Evolutionary conservation across 306 rosid species (phyloP).

Genomic region (Vigna trinervia): DNA sequence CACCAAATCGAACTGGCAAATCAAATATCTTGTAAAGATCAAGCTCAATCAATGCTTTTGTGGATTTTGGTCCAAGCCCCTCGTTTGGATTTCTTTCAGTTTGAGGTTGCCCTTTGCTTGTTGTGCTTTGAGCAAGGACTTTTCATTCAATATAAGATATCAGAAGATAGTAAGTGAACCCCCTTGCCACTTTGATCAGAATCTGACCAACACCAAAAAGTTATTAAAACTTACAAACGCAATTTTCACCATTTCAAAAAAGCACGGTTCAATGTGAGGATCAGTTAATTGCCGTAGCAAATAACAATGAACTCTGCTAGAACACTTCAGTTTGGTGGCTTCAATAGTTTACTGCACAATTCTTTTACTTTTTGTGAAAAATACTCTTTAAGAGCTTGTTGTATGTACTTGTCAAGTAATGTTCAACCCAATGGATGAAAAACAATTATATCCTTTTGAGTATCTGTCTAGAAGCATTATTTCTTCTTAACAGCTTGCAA

Average conservation of each 20-base stretch:
- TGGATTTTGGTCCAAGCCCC: no score
- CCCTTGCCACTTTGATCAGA: background rate
- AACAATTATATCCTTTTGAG: background rate
- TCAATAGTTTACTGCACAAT: background rate
- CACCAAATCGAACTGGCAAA: conserved; percentile 12
- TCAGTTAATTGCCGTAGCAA: background rate
- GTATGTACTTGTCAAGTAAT: background rate
- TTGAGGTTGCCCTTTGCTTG: background rate
- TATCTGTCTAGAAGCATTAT: background rate
- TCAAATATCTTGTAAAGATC: conserved; percentile 18
- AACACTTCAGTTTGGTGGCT: background rate
- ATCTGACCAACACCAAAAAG: background rate
- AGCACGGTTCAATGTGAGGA: background rate
- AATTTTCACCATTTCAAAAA: background rate
- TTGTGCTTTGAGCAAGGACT: background rate
- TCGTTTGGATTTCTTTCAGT: no score
- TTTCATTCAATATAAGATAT: background rate
- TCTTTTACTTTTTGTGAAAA: background rate
- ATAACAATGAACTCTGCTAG: background rate
- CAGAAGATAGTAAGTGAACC: background rate
- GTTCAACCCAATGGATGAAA: background rate
- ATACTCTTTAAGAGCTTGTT: background rate
- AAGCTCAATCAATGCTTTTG: background rate
- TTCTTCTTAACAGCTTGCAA: background rate
- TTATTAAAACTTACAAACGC: background rate